Percentiles rank a stretch among this genome's conserved stretches.
Evolutionary conservation across 345 rosid genomes (phyloP).

Genomic region (Citropsis articulata): DNA sequence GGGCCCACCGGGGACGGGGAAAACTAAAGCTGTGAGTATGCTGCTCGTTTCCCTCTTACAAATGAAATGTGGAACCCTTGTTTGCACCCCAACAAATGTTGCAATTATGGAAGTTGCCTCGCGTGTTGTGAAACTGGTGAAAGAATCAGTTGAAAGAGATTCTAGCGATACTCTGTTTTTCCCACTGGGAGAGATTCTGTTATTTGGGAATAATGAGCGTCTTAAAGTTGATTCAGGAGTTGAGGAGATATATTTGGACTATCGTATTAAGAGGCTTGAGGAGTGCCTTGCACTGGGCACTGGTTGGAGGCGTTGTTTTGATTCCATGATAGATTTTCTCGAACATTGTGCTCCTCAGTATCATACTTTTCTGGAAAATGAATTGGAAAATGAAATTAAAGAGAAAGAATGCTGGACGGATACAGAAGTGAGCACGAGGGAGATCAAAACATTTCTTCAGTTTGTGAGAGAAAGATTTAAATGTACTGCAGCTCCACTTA

Average conservation of each 20-base stretch:
- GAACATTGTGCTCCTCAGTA: neutral
- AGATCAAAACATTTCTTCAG: neutral
- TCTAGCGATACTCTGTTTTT: neutral
- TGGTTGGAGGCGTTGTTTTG: neutral
- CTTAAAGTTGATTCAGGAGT: neutral
- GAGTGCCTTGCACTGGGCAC: neutral
- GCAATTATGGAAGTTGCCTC: neutral
- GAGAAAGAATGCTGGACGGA: neutral
- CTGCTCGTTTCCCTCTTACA: neutral
- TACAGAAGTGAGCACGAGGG: neutral
- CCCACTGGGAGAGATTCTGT: neutral
- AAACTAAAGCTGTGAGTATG: neutral
- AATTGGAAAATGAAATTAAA: neutral
- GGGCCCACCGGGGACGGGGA: neutral
- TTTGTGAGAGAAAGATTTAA: slow-evolving; percentile 24
- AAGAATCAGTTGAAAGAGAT: neutral
- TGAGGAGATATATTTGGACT: neutral
- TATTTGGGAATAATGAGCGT: neutral
- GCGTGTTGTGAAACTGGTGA: neutral
- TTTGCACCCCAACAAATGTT: neutral
- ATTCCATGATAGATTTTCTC: neutral
- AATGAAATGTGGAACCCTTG: neutral
- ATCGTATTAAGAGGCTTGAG: neutral
- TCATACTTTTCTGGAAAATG: neutral
- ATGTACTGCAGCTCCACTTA: slow-evolving; percentile 9